Percentiles rank a stretch among this genome's conserved stretches.
phyloP scores from a whole-genome alignment of 2,329 filamentous ascomycete genomes.

The Volutella citrinella region DNA sequence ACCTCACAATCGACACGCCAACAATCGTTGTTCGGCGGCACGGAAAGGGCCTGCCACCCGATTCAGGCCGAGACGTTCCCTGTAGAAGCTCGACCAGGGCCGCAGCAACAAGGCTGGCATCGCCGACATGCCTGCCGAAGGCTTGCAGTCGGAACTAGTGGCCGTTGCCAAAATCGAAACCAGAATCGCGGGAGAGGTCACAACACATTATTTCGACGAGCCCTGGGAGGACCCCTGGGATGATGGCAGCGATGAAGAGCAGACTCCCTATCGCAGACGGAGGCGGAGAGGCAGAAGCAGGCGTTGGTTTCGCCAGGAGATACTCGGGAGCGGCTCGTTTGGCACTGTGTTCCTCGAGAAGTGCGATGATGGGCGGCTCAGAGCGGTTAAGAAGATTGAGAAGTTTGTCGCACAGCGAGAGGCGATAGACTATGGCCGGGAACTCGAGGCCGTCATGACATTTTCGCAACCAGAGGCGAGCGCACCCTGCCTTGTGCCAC shows the following conservation, averaged over 20 bases:
- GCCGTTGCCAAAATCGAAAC: conserved; percentile 2
- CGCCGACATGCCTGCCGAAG: too few species aligned
- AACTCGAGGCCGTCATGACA: conserved; percentile 3
- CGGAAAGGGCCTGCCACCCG: too few species aligned
- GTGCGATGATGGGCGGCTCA: not conserved
- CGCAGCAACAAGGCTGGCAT: too few species aligned
- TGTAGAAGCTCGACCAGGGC: too few species aligned
- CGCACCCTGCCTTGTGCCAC: not conserved
- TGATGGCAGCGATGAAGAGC: conserved; percentile 1
- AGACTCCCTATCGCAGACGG: too few species aligned
- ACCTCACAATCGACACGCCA: too few species aligned
- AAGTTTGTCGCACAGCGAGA: not conserved
- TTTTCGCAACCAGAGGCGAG: conserved; percentile 1
- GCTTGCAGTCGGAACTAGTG: conserved; percentile 1
- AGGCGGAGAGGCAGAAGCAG: too few species aligned
- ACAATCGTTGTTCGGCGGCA: too few species aligned
- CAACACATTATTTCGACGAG: conserved; percentile 1
- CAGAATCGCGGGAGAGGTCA: not conserved
- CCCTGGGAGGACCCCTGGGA: not conserved
- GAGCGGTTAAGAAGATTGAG: conserved; percentile 4
- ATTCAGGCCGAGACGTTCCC: too few species aligned
- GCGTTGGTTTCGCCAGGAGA: not conserved
- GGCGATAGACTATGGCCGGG: not conserved
- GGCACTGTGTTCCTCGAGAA: conserved; percentile 2
- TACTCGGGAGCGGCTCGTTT: not conserved